Evolutionary conservation across 75 land plant genomes (phyloP), one percentile per base, ranked within the genome.

Genomic region (Pinus taeda): DNA sequence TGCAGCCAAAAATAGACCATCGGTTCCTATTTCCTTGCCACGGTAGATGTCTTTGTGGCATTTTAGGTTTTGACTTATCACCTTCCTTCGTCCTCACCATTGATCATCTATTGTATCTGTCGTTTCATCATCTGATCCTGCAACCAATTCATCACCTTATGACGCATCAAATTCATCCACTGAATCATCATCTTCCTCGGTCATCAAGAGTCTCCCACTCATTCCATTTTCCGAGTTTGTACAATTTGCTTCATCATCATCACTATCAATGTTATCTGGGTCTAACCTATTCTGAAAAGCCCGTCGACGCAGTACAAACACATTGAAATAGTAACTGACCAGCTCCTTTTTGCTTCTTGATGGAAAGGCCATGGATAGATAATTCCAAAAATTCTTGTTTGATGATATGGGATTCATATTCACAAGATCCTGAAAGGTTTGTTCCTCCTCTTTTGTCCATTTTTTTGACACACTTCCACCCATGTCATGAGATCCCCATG

Each of bases 241-340:
- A 82, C 89, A 87, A 67, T 67, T 77, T 33, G 30, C 57, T 65
- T 91, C 93, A 78, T 93, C 95, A 79, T 93, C 77, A 74, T 93
- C 95, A 76, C 92, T 90, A 26, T 90, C 91, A 75, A 82, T 77
- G 57, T 83, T 83, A 75, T 72, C 37, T 24, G 86, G 76, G n/a
- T 80, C 81, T 75, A 62, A 59, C 64, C 95, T 82, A 72, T 93
- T 93, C 79, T 93, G 95, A 57, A 82, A 74, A 42, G 91, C 90
- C 75, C 95, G 49, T 74, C 71, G 88, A n/a, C 91, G 76, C 33
- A 93, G 88, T 76, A 93, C 81, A 64, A 90, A 90, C 57, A 93
- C 95, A 85, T 93, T 93, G 80, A 93, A 93, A 74, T 90, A 93
- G 70, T 93, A 30, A 30, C 33, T 30, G 17, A 93, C 93, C 65